Conservation (phyloP, 306 rosid species). For the Lathyrus aphaca region DNA sequence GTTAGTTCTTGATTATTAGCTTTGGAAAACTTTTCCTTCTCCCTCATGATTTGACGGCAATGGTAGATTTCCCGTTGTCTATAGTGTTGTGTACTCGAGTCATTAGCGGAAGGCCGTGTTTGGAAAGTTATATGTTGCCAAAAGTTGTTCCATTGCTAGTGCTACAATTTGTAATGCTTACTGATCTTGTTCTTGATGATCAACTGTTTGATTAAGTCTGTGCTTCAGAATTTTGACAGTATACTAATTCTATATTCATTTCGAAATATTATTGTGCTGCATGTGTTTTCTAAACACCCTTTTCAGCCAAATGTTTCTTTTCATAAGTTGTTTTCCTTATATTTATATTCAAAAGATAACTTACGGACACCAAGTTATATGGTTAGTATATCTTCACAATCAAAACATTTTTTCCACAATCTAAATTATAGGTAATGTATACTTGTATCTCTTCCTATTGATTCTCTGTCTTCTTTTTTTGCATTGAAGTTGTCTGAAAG, state of each 20-base stretch:
- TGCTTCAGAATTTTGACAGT: slow-evolving; percentile 5
- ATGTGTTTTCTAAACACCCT: neutral
- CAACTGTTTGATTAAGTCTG: slow-evolving; percentile 17
- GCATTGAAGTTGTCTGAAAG: too few species aligned
- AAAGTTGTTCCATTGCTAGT: slow-evolving; percentile 28
- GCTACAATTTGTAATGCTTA: slow-evolving; percentile 33
- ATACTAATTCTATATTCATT: neutral
- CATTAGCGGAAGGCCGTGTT: slow-evolving; percentile 13
- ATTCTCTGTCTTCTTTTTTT: too few species aligned
- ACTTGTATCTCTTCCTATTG: too few species aligned
- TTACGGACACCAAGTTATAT: too few species aligned
- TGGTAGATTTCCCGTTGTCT: slow-evolving; percentile 32
- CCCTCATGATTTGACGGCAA: slow-evolving; percentile 22
- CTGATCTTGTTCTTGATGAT: slow-evolving; percentile 20
- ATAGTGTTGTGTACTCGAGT: slow-evolving; percentile 19
- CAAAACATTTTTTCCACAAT: too few species aligned
- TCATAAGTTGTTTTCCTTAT: neutral
- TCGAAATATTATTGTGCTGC: neutral
- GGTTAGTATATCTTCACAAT: too few species aligned
- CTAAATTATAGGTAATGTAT: too few species aligned
- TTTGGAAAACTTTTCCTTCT: neutral
- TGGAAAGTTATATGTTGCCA: slow-evolving; percentile 27
- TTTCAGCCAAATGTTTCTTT: slow-evolving; percentile 2
- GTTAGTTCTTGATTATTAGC: slow-evolving; percentile 25
- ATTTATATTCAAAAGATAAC: too few species aligned